Evolutionary conservation across 345 rosid species (phyloP), one percentile per base, ranked within the genome.

Genomic region (Moricandia arvensis): DNA sequence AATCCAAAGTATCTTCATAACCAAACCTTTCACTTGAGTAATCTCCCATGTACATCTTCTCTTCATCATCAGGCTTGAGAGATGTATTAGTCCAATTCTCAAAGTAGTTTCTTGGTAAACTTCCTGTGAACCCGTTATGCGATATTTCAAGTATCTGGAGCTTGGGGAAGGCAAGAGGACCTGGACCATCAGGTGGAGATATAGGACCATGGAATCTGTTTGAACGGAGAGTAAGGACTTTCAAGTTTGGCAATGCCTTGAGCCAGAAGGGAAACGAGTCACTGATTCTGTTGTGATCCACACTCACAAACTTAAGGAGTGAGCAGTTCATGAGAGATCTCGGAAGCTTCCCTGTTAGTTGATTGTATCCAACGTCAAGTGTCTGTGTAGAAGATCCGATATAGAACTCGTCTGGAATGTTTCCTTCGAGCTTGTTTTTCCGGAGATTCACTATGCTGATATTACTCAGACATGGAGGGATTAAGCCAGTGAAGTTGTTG

Each of bases 401-500:
- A 2, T 59, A 34, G 26, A 75, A 75, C 73, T 47, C 54, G 41
- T 67, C 68, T 15, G 78, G 78, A 24, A 75, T 67, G 13, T 24
- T 47, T 59, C 78, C 78, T 75, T 31, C 7, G 3, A 60, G 18
- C 64, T 75, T 75, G 73, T 75, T 75, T 24, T 75, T 75, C 69
- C 79, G 49, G 64, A 75, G 79, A 53, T 76, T 76, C 29, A 76
- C 79, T 53, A 38, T 76, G 10, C 4, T 53, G 69, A 76, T 10
- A 7, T 69, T 69, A 35, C 75, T 26, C 6, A 76, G 5, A 62
- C 79, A 76, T 2, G 79, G 79, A 61, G 64, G 75, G 24, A 76
- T 69, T 7, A 12, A 2, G 35, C 80, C 75, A 8, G 59, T 69
- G 49, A 76, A 76, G 24, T 60, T 60, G 75, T 76, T 76, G 33